A percentile compares a stretch with the other conserved stretches of the same genome.
These are phyloP conservation scores for Suillus subalutaceus DNA, from an alignment of 768 basidiomycete genomes.

Conservation along the genomic window DNA sequence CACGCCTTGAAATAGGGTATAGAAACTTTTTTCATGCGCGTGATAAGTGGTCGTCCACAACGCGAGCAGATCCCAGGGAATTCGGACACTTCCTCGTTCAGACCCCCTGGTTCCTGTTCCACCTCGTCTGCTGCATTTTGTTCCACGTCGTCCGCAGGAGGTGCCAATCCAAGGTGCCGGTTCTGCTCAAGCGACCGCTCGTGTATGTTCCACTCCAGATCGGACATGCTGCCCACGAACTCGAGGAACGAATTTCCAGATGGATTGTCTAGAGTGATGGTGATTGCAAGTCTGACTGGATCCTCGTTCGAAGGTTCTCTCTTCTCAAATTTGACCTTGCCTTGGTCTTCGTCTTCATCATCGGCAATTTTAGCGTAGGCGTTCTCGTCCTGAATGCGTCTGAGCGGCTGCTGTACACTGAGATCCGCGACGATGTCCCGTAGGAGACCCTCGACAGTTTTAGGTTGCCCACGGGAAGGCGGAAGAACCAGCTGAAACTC, in stretches of 20 bases:
- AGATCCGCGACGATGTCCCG: conserved; percentile 83
- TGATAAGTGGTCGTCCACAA: conserved; percentile 82
- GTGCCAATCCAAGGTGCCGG: conserved; percentile 70
- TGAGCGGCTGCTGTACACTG: conserved; percentile 77
- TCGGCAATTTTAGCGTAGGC: conserved; percentile 73
- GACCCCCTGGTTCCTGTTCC: conserved; percentile 37
- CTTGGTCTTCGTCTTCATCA: conserved; percentile 49
- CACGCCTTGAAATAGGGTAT: conserved; percentile 96
- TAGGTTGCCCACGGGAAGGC: conserved; percentile 85
- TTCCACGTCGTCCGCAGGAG: conserved; percentile 44
- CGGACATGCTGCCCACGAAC: conserved; percentile 81
- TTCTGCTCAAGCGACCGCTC: conserved; percentile 82
- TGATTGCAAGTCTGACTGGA: conserved; percentile 70
- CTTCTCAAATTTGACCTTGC: conserved; percentile 33
- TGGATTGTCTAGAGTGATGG: conserved; percentile 90
- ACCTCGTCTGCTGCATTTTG: conserved; percentile 15
- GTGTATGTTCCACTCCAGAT: conserved; percentile 92
- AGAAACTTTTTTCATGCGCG: conserved; percentile 93
- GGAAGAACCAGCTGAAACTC: conserved; percentile 93
- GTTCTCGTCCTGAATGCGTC: conserved; percentile 75
- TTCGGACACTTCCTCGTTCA: conserved; percentile 83
- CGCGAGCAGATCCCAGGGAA: conserved; percentile 90
- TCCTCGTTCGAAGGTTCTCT: conserved; percentile 40
- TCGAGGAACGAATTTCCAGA: conserved; percentile 95
- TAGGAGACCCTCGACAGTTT: conserved; percentile 94